phyloP scores from a whole-genome alignment of 2,329 filamentous ascomycete species.

The Sporothrix variecibatus region DNA sequence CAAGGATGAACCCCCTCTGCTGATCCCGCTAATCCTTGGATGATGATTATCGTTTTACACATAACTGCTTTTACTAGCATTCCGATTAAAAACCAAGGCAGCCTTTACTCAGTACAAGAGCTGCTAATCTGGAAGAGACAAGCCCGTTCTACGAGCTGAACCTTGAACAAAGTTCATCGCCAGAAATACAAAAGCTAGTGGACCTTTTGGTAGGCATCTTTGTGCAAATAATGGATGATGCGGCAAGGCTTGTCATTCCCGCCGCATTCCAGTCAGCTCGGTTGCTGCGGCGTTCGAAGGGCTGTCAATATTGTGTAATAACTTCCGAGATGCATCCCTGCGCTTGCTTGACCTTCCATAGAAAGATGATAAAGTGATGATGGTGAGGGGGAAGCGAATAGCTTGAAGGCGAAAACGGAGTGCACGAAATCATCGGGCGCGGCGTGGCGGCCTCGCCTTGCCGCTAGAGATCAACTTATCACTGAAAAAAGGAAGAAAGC shows the following conservation, averaged over 20 bases:
- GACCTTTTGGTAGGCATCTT: neutral
- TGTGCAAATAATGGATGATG: neutral
- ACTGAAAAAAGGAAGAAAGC: neutral
- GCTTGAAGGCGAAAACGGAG: conserved; percentile 1
- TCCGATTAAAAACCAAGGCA: conserved; percentile 9
- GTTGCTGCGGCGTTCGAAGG: neutral
- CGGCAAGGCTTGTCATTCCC: neutral
- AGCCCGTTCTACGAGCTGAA: neutral
- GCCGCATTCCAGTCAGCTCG: neutral
- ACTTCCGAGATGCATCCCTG: neutral
- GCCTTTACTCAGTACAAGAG: too few relatives aligned
- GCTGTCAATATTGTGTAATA: neutral
- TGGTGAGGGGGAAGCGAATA: neutral
- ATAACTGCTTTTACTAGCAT: neutral
- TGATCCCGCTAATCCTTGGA: neutral
- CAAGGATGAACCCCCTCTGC: neutral
- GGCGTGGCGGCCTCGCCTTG: neutral
- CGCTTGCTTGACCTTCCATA: too few relatives aligned
- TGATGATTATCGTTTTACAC: neutral
- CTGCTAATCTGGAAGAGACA: neutral
- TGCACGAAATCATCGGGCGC: neutral
- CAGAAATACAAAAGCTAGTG: neutral
- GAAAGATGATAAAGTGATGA: neutral
- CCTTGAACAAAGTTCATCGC: too few relatives aligned
- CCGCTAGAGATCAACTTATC: neutral